Conservation (phyloP, 140 eudicot genomes). For the Ambrosia hybrid region DNA sequence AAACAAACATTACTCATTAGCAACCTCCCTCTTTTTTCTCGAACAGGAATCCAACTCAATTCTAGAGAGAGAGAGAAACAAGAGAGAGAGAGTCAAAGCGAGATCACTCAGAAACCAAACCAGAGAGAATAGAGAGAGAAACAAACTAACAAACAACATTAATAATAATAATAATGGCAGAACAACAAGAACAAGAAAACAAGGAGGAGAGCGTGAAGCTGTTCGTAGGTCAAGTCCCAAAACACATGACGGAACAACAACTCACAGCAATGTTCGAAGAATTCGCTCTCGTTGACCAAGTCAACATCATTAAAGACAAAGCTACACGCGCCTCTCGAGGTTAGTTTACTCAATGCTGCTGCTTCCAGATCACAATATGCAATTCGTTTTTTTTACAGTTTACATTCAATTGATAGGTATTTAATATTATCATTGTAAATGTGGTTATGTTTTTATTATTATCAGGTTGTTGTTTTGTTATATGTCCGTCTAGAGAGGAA, state of each 20-base stretch:
- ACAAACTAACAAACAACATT: too few relatives aligned
- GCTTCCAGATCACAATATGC: conserved; percentile 36
- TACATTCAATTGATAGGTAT: background rate
- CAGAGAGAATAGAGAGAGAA: too few relatives aligned
- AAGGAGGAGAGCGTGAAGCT: conserved; percentile 82
- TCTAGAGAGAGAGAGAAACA: conserved; percentile 24
- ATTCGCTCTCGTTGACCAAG: conserved; percentile 71
- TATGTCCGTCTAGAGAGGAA: conserved; percentile 90
- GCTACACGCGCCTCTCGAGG: conserved; percentile 86
- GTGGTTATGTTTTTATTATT: conserved; percentile 14
- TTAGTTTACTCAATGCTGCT: conserved; percentile 25
- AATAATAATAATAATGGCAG: conserved; percentile 77
- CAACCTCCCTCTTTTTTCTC: conserved; percentile 34
- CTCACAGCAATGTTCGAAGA: conserved; percentile 65
- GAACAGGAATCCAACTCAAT: conserved; percentile 37
- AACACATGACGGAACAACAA: conserved; percentile 73
- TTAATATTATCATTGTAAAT: conserved; percentile 5
- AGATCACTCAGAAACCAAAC: too few relatives aligned
- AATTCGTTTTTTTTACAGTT: conserved; percentile 9
- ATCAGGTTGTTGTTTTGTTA: conserved; percentile 90
- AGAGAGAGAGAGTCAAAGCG: background rate
- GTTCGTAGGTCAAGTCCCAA: conserved; percentile 96
- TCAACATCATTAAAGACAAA: conserved; percentile 86
- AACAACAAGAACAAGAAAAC: conserved; percentile 40
- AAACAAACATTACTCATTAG: too few relatives aligned